phyloP scores from a whole-genome alignment of 306 rosid genomes.

The Prunus mume region DNA sequence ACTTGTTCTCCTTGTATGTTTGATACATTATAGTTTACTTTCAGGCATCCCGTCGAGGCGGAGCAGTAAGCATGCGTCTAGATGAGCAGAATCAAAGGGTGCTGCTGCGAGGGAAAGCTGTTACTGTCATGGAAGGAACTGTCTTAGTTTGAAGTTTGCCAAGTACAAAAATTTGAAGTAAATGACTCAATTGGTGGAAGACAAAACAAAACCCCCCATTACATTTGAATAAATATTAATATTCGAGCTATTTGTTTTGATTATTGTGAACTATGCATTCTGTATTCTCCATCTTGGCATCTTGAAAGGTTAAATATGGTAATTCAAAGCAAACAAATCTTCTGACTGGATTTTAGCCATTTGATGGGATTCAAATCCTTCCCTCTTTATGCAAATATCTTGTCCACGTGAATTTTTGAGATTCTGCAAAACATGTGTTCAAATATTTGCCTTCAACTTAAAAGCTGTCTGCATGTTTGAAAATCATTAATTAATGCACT shows the following conservation, averaged over 20 bases:
- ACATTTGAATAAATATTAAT: neutral
- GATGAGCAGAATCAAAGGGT: constrained; percentile 68
- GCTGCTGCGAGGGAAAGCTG: constrained; percentile 62
- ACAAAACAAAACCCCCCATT: neutral
- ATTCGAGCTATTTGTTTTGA: neutral
- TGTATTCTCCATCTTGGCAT: neutral
- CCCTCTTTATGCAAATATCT: neutral
- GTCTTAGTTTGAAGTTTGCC: constrained; percentile 41
- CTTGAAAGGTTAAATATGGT: neutral
- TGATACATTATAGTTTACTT: neutral
- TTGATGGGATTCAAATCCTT: neutral
- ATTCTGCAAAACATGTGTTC: neutral
- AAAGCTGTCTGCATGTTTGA: neutral
- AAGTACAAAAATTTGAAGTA: neutral
- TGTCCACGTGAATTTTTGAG: neutral
- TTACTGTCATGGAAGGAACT: constrained; percentile 66
- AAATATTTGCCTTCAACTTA: no score
- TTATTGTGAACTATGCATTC: neutral
- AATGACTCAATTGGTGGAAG: neutral
- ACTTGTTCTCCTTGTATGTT: neutral
- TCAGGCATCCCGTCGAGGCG: constrained; percentile 84
- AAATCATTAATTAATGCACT: neutral
- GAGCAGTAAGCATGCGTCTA: constrained; percentile 48
- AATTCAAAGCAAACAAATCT: neutral
- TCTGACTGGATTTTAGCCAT: neutral